Evolutionary conservation across 164 flowering plant species (phyloP).

Genomic region (Brasenia schreberi): DNA sequence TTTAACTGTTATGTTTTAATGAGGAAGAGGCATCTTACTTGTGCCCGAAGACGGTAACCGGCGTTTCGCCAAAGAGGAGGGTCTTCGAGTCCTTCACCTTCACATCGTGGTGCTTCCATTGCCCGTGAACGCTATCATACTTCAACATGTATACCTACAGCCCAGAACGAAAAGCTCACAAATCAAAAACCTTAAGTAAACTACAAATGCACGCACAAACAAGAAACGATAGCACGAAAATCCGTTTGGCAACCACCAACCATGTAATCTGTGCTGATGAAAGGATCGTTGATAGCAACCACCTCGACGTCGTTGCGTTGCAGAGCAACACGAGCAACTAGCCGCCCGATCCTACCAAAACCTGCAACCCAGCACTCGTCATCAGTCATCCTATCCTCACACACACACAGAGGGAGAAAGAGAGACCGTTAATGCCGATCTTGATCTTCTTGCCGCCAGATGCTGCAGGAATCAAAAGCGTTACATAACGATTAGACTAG

Average conservation of each 20-base stretch:
- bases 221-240: too few relatives aligned
- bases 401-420: not conserved
- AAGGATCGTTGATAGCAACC: conserved; percentile 84
- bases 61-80: conserved; percentile 74
- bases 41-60: conserved; percentile 57
- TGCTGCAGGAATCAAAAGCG: conserved; percentile 3
- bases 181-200: too few relatives aligned
- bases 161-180: not conserved
- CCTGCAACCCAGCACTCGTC: conserved; percentile 24
- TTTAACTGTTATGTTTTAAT: not conserved
- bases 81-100: conserved; percentile 68
- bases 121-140: conserved; percentile 79
- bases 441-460: conserved; percentile 38
- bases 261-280: conserved; percentile 80
- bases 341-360: conserved; percentile 76
- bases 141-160: conserved; percentile 80
- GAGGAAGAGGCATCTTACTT: conserved; percentile 26
- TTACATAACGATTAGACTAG: not conserved
- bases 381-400: not conserved
- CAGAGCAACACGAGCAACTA: conserved; percentile 72
- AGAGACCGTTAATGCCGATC: conserved; percentile 38
- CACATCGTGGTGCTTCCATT: conserved; percentile 66
- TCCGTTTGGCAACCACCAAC: conserved; percentile 12
- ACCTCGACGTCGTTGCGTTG: conserved; percentile 77
- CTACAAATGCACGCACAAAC: too few relatives aligned